Conservation (phyloP, 371 early-diverging fungal genomes). For the Lichtheimia corymbifera region DNA sequence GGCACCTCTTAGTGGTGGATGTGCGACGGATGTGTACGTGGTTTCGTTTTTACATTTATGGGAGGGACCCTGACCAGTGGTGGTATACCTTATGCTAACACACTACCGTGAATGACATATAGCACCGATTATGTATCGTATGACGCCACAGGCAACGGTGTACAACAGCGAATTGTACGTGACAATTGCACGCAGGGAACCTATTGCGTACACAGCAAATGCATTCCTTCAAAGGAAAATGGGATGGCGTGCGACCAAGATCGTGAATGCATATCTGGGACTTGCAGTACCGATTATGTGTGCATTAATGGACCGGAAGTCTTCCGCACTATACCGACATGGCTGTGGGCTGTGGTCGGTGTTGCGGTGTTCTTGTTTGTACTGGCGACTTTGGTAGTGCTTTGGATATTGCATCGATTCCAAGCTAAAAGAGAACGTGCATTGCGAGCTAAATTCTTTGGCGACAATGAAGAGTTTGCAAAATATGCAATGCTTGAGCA, state of each 20-base stretch:
- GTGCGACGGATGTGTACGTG: conserved; percentile 39
- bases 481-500: conserved; percentile 39
- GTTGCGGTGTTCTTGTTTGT: conserved; percentile 37
- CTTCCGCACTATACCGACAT: conserved; percentile 35
- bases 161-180: conserved; percentile 40
- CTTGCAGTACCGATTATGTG: conserved; percentile 29
- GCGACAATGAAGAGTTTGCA: conserved; percentile 43
- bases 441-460: conserved; percentile 42
- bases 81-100: not conserved
- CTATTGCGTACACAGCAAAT: conserved; percentile 28
- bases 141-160: conserved; percentile 24
- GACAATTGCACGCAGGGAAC: conserved; percentile 50
- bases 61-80: not conserved
- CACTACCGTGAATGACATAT: not conserved
- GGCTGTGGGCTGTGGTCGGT: conserved; percentile 46
- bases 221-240: conserved; percentile 27
- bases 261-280: conserved; percentile 46
- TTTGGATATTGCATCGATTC: conserved; percentile 51
- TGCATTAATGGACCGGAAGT: conserved; percentile 47
- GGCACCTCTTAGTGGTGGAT: conserved; percentile 38
- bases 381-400: conserved; percentile 19
- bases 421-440: conserved; percentile 45
- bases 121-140: conserved; percentile 30
- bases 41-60: not conserved
- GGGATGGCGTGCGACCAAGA: conserved; percentile 35